Conservation (phyloP, 768 basidiomycete genomes). For the Trichaptum fuscoviolaceum region DNA sequence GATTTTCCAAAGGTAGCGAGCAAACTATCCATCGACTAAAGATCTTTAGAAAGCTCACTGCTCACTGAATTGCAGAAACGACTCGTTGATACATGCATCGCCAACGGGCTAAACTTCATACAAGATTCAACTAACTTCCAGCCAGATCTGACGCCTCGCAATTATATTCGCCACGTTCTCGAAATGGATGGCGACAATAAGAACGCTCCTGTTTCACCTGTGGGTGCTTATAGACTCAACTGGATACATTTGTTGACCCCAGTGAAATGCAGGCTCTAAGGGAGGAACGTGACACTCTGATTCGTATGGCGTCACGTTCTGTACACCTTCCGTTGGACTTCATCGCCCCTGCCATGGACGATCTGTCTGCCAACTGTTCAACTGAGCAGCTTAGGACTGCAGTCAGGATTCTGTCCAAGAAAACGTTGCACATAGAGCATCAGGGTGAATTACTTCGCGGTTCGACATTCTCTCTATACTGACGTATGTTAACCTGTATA, state of each 20-base stretch:
- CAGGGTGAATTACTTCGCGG: neutral
- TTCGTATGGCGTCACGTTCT: neutral
- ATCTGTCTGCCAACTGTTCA: neutral
- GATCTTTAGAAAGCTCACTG: constrained; percentile 7
- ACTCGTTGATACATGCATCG: constrained; percentile 74
- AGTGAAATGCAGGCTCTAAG: neutral
- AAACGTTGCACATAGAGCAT: neutral
- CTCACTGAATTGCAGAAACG: constrained; percentile 48
- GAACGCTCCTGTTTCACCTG: neutral
- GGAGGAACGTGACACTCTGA: neutral
- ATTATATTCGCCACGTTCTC: constrained; percentile 57
- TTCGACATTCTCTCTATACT: neutral
- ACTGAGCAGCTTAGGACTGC: neutral
- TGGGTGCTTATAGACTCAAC: neutral
- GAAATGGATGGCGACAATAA: neutral
- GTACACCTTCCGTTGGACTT: neutral
- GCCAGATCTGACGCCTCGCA: constrained; percentile 65
- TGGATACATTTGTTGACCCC: neutral
- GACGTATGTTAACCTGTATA: neutral
- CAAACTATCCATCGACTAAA: neutral
- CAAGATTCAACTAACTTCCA: constrained; percentile 71
- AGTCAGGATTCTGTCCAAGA: neutral
- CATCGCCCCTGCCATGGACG: neutral
- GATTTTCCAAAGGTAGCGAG: constrained; percentile 57
- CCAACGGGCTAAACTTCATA: constrained; percentile 53